Evolutionary conservation across 495 filamentous ascomycete species (phyloP), one percentile per base, ranked within the genome.

Genomic region (Peziza echinospora): DNA sequence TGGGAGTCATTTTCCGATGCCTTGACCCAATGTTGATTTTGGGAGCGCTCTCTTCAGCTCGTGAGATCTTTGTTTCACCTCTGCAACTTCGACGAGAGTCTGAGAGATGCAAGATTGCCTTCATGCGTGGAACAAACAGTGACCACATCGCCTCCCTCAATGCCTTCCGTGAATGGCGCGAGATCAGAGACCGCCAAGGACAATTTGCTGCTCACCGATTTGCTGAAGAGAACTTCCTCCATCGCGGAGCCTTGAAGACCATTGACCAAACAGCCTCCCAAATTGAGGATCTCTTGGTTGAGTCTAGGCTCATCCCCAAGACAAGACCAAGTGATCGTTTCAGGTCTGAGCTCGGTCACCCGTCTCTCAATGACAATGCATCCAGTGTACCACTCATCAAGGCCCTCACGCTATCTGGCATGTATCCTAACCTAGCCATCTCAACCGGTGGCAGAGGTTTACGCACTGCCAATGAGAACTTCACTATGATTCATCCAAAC

Each of bases 1-100:
- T 77, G 8, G 72, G 72, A 7, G 58, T 73, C 37, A 68, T 76
- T 21, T 78, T 77, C 61, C 63, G 67, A 19, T 78, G 75, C 50
- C 60, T 78, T 8, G 71, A 77, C 46, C 71, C 74, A 0, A 69
- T 78, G 50, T 48, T 77, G 24, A 66, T 77, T 28, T 43, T 76
- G 5, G 70, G 65, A 24, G 63, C 65, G 17, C 58, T 66, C 3
- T 54, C 60, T 2, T 47, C 53, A 3, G 63, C 65, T 24, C 53
- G 62, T 8, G 48, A 59, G n/a, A 51, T 73, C 3, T 75, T 77
- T 51, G 43, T 65, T 16, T 51, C 50, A 17, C 58, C 64, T 6
- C 54, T 60, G 5, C 60, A 64, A 10, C 28, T 43, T 7, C 56
- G 61, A n/a, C 42, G 47, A 3, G 54, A 61, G 37, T 59, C 65